A percentile compares a stretch with the other conserved stretches of the same genome.
These are phyloP conservation scores for Auxenochlorella pyrenoidosa DNA, from an alignment of 139 green algal species.

Conservation along the genomic window DNA sequence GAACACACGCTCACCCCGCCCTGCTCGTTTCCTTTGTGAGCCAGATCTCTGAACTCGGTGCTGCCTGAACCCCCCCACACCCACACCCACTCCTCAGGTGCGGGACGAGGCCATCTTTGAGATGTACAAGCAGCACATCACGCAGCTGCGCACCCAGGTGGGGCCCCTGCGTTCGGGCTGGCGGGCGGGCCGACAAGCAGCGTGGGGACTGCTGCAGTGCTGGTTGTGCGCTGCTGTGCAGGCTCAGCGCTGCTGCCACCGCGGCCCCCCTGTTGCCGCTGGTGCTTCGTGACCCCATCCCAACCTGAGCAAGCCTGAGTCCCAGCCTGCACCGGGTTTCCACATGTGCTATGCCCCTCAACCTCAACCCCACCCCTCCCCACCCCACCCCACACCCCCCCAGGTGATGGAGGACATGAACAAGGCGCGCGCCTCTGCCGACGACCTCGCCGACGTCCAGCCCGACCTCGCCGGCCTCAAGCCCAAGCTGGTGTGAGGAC, in stretches of 20 bases:
- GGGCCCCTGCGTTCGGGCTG: not conserved
- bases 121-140: conserved; percentile 57
- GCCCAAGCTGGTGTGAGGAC: conserved; percentile 39
- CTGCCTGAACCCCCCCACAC: no score
- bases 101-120: conserved; percentile 58
- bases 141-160: conserved; percentile 19
- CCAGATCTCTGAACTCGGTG: no score
- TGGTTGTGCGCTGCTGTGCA: not conserved
- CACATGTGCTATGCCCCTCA: no score
- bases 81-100: conserved; percentile 6
- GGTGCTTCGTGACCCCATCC: not conserved
- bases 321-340: not conserved
- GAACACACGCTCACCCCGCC: no score
- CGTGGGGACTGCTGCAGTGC: no score
- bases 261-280: no score
- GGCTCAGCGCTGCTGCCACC: not conserved
- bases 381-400: not conserved
- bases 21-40: no score
- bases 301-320: no score
- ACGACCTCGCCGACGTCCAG: conserved; percentile 21
- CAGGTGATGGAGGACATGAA: conserved; percentile 41
- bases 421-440: conserved; percentile 30
- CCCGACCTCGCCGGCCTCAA: conserved; percentile 37
- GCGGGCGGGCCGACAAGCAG: no score
- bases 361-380: not conserved